Base-by-base conservation (phyloP, 2,329 filamentous ascomycete species). In the Leptographium procerum region DNA sequence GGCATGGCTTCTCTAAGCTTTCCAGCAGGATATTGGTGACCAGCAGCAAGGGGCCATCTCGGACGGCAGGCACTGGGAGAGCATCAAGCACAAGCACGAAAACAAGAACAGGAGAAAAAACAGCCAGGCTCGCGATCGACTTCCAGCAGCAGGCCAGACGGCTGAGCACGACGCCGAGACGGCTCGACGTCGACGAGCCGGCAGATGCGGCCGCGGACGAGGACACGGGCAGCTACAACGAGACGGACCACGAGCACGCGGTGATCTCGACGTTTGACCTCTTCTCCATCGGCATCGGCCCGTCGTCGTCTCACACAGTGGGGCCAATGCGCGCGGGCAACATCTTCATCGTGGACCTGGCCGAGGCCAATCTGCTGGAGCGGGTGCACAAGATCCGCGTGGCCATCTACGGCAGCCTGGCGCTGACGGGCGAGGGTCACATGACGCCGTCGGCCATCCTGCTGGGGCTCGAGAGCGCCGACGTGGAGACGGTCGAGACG, bases 211-310 rank as follows among this genome's bases (percentile, higher is more conserved):
- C 14, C 22, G 43, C 26, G 13, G 48, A 34, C 9, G 48, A 54
- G 19, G 54, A 54, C 28, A 13, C 54, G 4, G 73, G 74, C 56
- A 73, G 70, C 13, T 78, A 78, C 65, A 77, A 72, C 61, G 76
- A 78, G 62, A 70, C 75, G 1, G 75, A 77, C 53, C 73, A 76
- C 52, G 76, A 78, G 62, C 76, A 78, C 63, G 76, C 76, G 59
- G 76, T 78, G 64, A 78, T 78, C 59, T 78, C 76, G 2, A 75
- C 76, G 0, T 78, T 78, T 61, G 76, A 78, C 64, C 69, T 78
- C 36, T 78, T 78, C 66, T 78, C 75, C 34, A 77, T 78, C 56
- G 76, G 76, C 62, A 78, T 78, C 62, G 76, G 76, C 0, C 76
- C 76, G 13, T 78, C 76, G 0, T 78, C 76, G 2, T 78, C 76